Conservation (phyloP, 257 asterid genomes). For the Orobanche coerulescens region DNA sequence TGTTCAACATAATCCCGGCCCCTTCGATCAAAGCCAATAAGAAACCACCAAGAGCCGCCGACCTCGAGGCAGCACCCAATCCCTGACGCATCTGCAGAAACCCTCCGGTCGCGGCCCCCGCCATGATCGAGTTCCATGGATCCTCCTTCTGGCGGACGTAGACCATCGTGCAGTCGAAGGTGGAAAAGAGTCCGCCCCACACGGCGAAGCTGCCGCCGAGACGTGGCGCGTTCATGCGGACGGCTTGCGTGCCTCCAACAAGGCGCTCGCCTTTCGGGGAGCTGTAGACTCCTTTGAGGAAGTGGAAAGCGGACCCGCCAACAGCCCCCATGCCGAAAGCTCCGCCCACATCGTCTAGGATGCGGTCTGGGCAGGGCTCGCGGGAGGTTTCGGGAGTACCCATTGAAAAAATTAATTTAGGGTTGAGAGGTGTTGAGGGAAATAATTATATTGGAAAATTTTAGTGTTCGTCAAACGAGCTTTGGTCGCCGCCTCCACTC, state of each 20-base stretch:
- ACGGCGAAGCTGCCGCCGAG: slow-evolving; percentile 97
- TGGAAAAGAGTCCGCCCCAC: slow-evolving; percentile 92
- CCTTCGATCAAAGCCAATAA: slow-evolving; percentile 86
- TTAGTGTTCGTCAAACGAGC: background rate
- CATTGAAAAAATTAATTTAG: slow-evolving; percentile 27
- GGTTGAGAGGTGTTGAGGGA: background rate
- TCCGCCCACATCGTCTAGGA: slow-evolving; percentile 79
- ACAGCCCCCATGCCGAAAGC: slow-evolving; percentile 92
- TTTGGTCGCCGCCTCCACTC: background rate
- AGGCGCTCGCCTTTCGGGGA: slow-evolving; percentile 87
- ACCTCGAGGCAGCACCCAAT: slow-evolving; percentile 56
- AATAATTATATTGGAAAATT: background rate
- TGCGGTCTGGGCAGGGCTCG: slow-evolving; percentile 96
- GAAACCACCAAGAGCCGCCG: slow-evolving; percentile 71
- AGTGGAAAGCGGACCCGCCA: slow-evolving; percentile 80
- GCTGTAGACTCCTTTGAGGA: slow-evolving; percentile 66
- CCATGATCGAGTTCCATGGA: slow-evolving; percentile 84
- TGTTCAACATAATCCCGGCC: slow-evolving; percentile 75
- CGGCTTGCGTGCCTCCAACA: slow-evolving; percentile 71
- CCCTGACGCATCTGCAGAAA: slow-evolving; percentile 86
- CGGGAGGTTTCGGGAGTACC: slow-evolving; percentile 85
- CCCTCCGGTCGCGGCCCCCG: slow-evolving; percentile 97
- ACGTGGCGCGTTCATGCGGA: slow-evolving; percentile 94
- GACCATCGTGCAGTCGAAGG: slow-evolving; percentile 86
- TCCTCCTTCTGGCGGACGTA: slow-evolving; percentile 81